phyloP scores from a whole-genome alignment of 768 basidiomycete species.

The Russula earlei region DNA sequence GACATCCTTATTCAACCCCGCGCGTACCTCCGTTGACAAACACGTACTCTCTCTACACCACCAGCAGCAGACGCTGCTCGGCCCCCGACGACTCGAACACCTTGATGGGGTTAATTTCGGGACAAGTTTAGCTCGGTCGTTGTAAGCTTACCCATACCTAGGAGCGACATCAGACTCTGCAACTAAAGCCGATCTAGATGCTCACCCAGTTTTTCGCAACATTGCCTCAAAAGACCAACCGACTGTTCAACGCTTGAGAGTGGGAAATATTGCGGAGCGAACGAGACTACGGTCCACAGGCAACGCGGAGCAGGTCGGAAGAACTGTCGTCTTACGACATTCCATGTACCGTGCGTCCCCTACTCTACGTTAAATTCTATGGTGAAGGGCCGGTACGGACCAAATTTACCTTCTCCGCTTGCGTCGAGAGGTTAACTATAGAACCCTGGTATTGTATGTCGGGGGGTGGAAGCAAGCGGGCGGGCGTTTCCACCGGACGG shows the following conservation, averaged over 20 bases:
- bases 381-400: neutral
- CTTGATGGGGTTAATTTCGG: slow-evolving; percentile 1
- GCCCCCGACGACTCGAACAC: neutral
- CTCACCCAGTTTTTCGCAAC: slow-evolving; percentile 11
- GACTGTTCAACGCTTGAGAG: neutral
- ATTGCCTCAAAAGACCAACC: neutral
- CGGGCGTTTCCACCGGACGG: slow-evolving; percentile 8
- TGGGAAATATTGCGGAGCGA: slow-evolving; percentile 7
- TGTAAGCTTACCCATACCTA: slow-evolving; percentile 7
- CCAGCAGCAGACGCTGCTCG: slow-evolving; percentile 8
- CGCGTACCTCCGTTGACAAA: neutral
- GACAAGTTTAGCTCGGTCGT: neutral
- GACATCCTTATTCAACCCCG: neutral
- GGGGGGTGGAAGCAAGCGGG: slow-evolving; percentile 12
- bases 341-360: slow-evolving; percentile 16
- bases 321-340: slow-evolving; percentile 15
- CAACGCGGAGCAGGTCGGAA: slow-evolving; percentile 4
- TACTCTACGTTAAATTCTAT: neutral
- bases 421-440: neutral
- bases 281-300: slow-evolving; percentile 12
- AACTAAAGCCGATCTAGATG: neutral
- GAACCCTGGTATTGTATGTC: slow-evolving; percentile 10
- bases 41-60: slow-evolving; percentile 13
- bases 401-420: slow-evolving; percentile 1
- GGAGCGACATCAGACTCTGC: neutral